Percentiles rank a stretch among this genome's conserved stretches.
Conservation (phyloP, 768 basidiomycete genomes). For the Suillus sp. region DNA sequence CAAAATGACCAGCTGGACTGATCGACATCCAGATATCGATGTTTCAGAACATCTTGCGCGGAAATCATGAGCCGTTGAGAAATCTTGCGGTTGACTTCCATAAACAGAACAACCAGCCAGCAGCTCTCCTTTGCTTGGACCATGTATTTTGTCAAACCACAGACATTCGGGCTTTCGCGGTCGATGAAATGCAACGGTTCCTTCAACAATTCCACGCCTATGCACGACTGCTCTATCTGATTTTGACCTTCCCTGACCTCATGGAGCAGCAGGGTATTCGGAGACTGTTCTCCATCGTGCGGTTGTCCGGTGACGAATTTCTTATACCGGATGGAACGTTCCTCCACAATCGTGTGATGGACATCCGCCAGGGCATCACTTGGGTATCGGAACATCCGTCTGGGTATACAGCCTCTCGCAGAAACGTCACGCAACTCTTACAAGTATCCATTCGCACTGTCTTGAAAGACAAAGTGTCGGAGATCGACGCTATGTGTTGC, state of each 20-base stretch:
- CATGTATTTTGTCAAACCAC: constrained; percentile 38
- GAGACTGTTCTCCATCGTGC: constrained; percentile 38
- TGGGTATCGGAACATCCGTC: neutral
- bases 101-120: constrained; percentile 26
- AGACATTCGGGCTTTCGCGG: constrained; percentile 24
- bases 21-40: constrained; percentile 27
- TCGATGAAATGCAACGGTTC: constrained; percentile 30
- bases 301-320: constrained; percentile 28
- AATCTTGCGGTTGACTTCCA: constrained; percentile 37
- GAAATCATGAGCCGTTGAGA: constrained; percentile 30
- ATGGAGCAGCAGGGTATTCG: constrained; percentile 23
- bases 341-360: neutral
- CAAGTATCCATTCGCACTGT: constrained; percentile 26
- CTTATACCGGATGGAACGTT: constrained; percentile 1
- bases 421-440: constrained; percentile 27
- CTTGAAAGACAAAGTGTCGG: constrained; percentile 31
- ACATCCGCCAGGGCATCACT: neutral
- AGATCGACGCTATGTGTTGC: constrained; percentile 38
- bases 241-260: constrained; percentile 34
- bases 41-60: constrained; percentile 37
- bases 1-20: constrained; percentile 23
- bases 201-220: constrained; percentile 41
- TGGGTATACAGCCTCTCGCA: constrained; percentile 17
- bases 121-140: constrained; percentile 48
- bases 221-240: constrained; percentile 32